Evolutionary conservation across 2,329 filamentous ascomycete genomes (phyloP).

Genomic region (Claviceps fusiformis): DNA sequence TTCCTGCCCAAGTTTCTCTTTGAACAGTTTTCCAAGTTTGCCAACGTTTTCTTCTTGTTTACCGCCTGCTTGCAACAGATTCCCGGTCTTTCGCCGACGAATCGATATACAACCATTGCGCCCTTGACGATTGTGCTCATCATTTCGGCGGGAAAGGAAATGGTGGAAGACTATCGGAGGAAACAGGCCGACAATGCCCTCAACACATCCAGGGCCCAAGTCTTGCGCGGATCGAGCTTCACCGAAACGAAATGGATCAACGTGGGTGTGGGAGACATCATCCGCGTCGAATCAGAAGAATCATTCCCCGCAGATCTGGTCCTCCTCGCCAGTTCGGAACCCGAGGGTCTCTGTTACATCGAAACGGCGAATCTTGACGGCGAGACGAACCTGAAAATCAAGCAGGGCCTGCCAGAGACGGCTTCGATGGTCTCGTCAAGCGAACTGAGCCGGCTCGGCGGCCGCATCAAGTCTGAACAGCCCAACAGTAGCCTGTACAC

Average conservation of each 20-base stretch:
- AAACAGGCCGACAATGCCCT: constrained; percentile 75
- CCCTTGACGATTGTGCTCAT: constrained; percentile 80
- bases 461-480: constrained; percentile 83
- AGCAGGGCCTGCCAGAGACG: constrained; percentile 91
- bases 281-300: constrained; percentile 87
- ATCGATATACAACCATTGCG: constrained; percentile 89
- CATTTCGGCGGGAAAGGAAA: constrained; percentile 91
- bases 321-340: constrained; percentile 85
- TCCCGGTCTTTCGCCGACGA: constrained; percentile 86
- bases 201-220: constrained; percentile 74
- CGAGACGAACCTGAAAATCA: constrained; percentile 97
- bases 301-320: constrained; percentile 91
- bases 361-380: constrained; percentile 96
- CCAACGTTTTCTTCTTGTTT: constrained; percentile 98
- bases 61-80: constrained; percentile 92
- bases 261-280: constrained; percentile 80
- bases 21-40: constrained; percentile 98
- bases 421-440: constrained; percentile 71
- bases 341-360: constrained; percentile 95
- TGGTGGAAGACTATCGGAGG: constrained; percentile 85
- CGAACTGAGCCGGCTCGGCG: constrained; percentile 74
- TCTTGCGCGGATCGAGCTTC: constrained; percentile 73
- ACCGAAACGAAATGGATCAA: constrained; percentile 87
- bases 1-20: constrained; percentile 95
- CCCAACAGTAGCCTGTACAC: constrained; percentile 98